Conservation (phyloP, 495 filamentous ascomycete genomes). For the Neurospora sp. region DNA sequence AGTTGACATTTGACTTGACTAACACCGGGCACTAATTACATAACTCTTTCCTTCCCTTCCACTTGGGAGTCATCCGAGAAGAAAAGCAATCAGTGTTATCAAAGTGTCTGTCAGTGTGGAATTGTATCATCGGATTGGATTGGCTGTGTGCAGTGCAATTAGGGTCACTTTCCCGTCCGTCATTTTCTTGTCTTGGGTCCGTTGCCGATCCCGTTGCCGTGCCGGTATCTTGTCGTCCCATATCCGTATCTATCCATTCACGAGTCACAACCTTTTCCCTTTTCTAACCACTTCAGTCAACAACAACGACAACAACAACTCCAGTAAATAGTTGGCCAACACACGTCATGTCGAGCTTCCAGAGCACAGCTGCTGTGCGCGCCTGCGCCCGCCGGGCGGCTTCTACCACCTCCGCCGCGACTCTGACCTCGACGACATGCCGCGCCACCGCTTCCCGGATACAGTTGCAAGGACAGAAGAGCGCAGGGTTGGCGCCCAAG, state of each 20-base stretch:
- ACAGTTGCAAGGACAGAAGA: conserved; percentile 2
- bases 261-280: not conserved
- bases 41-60: not conserved
- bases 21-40: not conserved
- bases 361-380: conserved; percentile 11
- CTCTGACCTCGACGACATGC: conserved; percentile 2
- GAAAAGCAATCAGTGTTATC: not conserved
- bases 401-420: conserved; percentile 1
- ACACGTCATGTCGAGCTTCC: conserved; percentile 17
- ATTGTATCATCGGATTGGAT: not conserved
- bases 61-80: not conserved
- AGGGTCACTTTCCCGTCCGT: not conserved
- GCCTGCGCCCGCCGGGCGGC: conserved; percentile 9
- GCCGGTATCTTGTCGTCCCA: not conserved
- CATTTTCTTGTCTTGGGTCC: not conserved
- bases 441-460: not conserved
- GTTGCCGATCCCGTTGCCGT: not conserved
- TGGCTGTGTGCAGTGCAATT: not conserved
- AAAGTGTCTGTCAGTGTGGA: not conserved
- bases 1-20: not conserved
- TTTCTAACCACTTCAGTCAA: not conserved
- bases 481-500: not conserved
- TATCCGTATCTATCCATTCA: not conserved
- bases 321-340: not conserved
- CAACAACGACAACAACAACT: not conserved